Percentiles rank a stretch among this genome's conserved stretches.
phyloP scores from a whole-genome alignment of 2,329 filamentous ascomycete genomes.

The Cadophora luteo-olivacea region DNA sequence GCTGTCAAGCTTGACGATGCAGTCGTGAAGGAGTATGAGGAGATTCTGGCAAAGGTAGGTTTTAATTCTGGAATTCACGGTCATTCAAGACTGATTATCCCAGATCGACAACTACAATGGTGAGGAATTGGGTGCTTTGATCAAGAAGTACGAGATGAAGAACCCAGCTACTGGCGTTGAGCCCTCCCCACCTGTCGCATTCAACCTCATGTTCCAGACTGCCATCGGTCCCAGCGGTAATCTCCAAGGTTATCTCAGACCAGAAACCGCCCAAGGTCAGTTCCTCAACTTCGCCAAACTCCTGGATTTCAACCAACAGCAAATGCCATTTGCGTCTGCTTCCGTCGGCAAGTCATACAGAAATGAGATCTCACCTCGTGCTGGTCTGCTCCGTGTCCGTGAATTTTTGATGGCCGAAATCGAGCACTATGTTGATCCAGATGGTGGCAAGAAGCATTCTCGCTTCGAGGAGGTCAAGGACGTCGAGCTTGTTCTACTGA shows the following conservation, averaged over 20 bases:
- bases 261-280: conserved; percentile 96
- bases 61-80: not conserved
- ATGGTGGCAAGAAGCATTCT: conserved; percentile 91
- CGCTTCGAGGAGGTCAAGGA: conserved; percentile 87
- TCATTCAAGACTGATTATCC: conserved; percentile 27
- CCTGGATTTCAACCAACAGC: conserved; percentile 92
- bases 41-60: conserved; percentile 75
- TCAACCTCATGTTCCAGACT: conserved; percentile 99
- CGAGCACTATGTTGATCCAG: conserved; percentile 96
- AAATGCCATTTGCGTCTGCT: conserved; percentile 96
- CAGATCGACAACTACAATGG: conserved; percentile 94
- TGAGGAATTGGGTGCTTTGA: conserved; percentile 83
- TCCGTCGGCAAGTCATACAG: conserved; percentile 98
- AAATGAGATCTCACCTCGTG: conserved; percentile 94
- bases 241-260: conserved; percentile 82
- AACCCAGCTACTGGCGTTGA: conserved; percentile 82
- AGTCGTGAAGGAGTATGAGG: conserved; percentile 87
- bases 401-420: conserved; percentile 99
- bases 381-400: conserved; percentile 89
- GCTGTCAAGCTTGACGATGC: conserved; percentile 87
- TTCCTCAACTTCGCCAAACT: conserved; percentile 98
- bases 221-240: conserved; percentile 92
- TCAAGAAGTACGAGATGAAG: conserved; percentile 89
- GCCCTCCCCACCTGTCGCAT: conserved; percentile 81
- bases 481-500: conserved; percentile 82